These are phyloP conservation scores for Clitopilus passeckerianus DNA, from an alignment of 768 basidiomycete genomes.

Conservation along the genomic window DNA sequence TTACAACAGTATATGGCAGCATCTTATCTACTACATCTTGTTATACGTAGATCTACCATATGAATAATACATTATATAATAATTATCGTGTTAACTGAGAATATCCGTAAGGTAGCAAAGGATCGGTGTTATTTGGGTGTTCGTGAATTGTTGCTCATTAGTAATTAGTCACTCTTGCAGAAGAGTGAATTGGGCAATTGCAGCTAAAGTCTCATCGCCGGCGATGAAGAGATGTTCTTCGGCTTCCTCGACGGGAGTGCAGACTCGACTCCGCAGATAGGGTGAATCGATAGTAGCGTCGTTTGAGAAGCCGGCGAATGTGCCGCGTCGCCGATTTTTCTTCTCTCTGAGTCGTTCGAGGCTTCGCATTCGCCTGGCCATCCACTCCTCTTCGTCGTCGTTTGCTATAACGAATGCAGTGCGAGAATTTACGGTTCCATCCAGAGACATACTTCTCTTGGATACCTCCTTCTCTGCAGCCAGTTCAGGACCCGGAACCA, in stretches of 20 bases:
- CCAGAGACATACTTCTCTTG: background rate
- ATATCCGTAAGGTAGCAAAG: background rate
- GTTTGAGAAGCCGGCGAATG: background rate
- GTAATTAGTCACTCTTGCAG: background rate
- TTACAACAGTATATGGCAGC: background rate
- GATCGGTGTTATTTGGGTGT: background rate
- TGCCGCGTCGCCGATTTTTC: conserved; percentile 20
- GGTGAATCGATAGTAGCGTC: background rate
- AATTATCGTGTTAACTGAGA: background rate
- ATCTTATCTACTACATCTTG: background rate
- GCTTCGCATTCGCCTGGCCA: conserved; percentile 22
- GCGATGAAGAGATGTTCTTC: background rate
- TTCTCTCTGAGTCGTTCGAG: conserved; percentile 22
- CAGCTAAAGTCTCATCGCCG: background rate
- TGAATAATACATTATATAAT: background rate
- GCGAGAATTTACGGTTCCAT: background rate
- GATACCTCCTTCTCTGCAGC: background rate
- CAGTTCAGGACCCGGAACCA: background rate
- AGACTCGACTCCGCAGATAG: background rate
- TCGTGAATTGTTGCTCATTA: background rate
- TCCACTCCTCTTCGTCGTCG: conserved; percentile 25
- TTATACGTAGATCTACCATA: background rate
- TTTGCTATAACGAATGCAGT: conserved; percentile 5
- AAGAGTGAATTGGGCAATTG: background rate
- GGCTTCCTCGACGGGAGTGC: background rate